A percentile compares a stretch with the other conserved stretches of the same genome.
These are phyloP conservation scores for Candida mattraensis DNA, from an alignment of 805 yeast genomes.

Conservation along the genomic window DNA sequence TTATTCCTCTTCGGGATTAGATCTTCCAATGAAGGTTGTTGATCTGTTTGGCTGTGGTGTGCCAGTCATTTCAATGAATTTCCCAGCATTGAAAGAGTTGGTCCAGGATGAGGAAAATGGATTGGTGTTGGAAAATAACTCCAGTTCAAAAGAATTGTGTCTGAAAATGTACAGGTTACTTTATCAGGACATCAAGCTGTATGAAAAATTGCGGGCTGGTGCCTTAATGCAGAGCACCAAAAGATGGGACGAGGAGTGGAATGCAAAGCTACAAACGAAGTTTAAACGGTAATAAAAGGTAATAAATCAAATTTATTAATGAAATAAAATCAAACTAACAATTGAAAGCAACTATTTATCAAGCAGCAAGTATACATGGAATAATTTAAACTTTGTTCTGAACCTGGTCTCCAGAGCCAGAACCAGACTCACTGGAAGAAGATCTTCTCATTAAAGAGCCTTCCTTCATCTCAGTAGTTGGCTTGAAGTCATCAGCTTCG, in stretches of 20 bases:
- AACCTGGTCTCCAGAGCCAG: conserved; percentile 5
- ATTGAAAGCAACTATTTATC: too few species aligned
- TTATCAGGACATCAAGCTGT: conserved; percentile 21
- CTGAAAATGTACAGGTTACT: conserved; percentile 36
- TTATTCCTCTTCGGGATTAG: conserved; percentile 88
- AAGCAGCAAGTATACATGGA: conserved; percentile 2
- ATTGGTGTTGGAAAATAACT: conserved; percentile 41
- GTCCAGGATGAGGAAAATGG: conserved; percentile 75
- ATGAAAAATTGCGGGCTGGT: conserved; percentile 53
- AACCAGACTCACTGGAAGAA: too few species aligned
- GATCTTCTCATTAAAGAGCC: conserved; percentile 7
- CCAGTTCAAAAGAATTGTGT: conserved; percentile 44
- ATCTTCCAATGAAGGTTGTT: conserved; percentile 94
- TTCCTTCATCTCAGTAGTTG: conserved; percentile 15
- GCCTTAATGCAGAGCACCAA: conserved; percentile 67
- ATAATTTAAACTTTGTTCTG: conserved; percentile 3
- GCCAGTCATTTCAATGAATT: conserved; percentile 80
- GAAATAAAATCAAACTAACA: too few species aligned
- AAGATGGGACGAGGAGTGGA: conserved; percentile 84
- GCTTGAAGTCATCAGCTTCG: conserved; percentile 24
- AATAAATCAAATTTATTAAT: too few species aligned
- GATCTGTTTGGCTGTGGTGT: conserved; percentile 96
- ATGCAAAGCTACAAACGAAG: conserved; percentile 38
- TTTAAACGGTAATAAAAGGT: conserved; percentile 21
- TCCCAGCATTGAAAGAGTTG: conserved; percentile 76